Percentiles rank a stretch among this genome's conserved stretches.
Conservation (phyloP, 2,329 filamentous ascomycete species). For the Thermochaetoides dissita region DNA sequence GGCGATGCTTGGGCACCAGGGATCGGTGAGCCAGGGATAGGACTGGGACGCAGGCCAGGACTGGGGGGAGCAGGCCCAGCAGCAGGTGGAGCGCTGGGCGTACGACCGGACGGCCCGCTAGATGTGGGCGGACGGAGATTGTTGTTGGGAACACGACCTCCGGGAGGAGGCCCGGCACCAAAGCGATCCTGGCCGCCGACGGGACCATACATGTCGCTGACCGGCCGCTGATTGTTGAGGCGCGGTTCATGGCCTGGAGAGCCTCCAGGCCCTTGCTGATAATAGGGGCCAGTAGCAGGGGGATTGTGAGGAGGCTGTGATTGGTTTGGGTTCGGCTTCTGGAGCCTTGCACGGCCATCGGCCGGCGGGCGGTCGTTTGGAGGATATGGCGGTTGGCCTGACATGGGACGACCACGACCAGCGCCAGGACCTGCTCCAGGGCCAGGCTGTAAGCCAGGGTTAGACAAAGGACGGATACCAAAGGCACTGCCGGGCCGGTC, state of each 20-base stretch:
- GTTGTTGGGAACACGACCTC: slow-evolving; percentile 14
- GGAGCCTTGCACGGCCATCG: slow-evolving; percentile 22
- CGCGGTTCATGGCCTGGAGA: slow-evolving; percentile 21
- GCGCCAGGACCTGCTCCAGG: slow-evolving; percentile 17
- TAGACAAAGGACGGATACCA: slow-evolving; percentile 35
- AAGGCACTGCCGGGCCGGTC: slow-evolving; percentile 39
- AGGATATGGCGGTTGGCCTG: slow-evolving; percentile 24
- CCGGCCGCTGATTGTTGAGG: slow-evolving; percentile 19
- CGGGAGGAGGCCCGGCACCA: slow-evolving; percentile 15
- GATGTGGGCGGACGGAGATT: slow-evolving; percentile 13
- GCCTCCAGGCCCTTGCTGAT: slow-evolving; percentile 8
- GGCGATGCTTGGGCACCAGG: background rate
- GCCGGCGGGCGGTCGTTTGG: slow-evolving; percentile 19
- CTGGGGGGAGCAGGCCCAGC: no score
- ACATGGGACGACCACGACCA: slow-evolving; percentile 24
- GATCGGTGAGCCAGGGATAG: slow-evolving; percentile 15
- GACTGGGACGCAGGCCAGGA: no score
- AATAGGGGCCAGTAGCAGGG: slow-evolving; percentile 10
- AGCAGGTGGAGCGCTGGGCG: no score
- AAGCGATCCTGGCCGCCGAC: slow-evolving; percentile 11
- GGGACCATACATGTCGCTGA: slow-evolving; percentile 17
- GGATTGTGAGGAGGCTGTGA: slow-evolving; percentile 12
- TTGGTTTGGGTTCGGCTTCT: slow-evolving; percentile 22
- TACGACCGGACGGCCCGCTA: background rate
- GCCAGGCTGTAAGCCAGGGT: no score